Base-by-base conservation (phyloP, 2,329 filamentous ascomycete species). In the Phialocephala subalpina region DNA sequence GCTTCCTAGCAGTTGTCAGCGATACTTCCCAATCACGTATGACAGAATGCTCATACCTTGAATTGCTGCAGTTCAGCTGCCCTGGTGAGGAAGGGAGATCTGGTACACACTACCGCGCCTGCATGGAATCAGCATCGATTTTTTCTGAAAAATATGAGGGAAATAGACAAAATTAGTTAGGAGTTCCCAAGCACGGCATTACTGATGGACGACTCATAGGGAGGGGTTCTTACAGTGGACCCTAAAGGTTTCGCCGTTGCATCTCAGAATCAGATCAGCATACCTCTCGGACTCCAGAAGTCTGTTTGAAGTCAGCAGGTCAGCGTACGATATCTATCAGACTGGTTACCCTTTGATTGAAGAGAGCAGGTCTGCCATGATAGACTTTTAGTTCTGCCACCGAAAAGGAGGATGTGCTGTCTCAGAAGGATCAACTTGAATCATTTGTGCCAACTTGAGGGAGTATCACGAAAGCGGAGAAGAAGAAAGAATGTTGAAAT, bases 341-440 rank as follows among this genome's bases (percentile, higher is more conserved):
- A 16, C 9, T 16, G 2, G 27, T 11, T 38, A 57, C 55, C 16
- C 29, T 25, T 57, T 57, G 33, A 57, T 75, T 74, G 1, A 79
- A 49, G 49, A 53, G 14, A 53, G 12, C 27, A 25, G 3, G 25
- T 53, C 49, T 18, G 25, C 25, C 22, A 53, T 53, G 49, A 1
- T 53, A 29, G 25, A 33, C 4, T 33, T 29, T 53, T 3, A 22
- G 11, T n/a, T n/a, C 16, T n/a, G 18, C n/a, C 5, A n/a, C 9
- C 3, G 42, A 45, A 45, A 18, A n/a, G 7, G 35, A 7, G 7
- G 35, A 38, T 38, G 35, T 7, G 35, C 14, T 38, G n/a, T 38
- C 35, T 7, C 7, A 38, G 14, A 38, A 7, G 7, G 35, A 14
- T 38, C 7, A 7, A 38, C 35, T 14, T 14, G 14, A 14, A 7